These are phyloP conservation scores for Cordyceps cicadae DNA, from an alignment of 2,329 filamentous ascomycete genomes.

Conservation along the genomic window DNA sequence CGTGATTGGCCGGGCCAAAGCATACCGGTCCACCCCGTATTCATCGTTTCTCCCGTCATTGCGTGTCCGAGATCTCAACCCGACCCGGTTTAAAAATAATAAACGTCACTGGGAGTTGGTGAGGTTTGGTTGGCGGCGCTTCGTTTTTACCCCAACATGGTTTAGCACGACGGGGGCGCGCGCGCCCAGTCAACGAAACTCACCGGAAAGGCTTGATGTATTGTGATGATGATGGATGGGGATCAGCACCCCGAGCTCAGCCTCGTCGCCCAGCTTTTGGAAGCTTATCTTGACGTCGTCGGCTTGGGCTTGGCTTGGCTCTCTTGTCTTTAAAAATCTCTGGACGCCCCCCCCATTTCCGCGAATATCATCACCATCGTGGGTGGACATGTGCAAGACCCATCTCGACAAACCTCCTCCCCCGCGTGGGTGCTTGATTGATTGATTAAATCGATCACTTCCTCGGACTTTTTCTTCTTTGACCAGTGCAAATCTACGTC, in stretches of 20 bases:
- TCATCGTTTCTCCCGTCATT: neutral
- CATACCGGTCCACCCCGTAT: neutral
- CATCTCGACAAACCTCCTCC: neutral
- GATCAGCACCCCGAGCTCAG: neutral
- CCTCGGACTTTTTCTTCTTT: neutral
- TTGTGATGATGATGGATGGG: neutral
- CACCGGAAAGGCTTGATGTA: neutral
- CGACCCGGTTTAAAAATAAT: neutral
- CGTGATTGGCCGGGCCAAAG: neutral
- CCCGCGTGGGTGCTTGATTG: neutral
- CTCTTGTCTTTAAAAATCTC: neutral
- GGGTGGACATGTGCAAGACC: neutral
- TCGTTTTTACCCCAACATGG: conserved; percentile 4
- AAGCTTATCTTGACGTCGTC: neutral
- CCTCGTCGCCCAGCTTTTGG: neutral
- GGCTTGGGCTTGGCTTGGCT: too few relatives aligned
- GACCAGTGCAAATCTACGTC: neutral
- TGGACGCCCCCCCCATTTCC: neutral
- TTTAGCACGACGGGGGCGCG: conserved; percentile 4
- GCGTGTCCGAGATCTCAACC: conserved; percentile 8
- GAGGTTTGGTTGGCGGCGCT: neutral
- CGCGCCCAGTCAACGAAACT: too few relatives aligned
- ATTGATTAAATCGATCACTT: neutral
- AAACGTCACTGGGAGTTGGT: neutral
- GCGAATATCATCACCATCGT: neutral